Conservation (phyloP, 169 alveolate genomes). For the Cryptosporidium ryanae region DNA sequence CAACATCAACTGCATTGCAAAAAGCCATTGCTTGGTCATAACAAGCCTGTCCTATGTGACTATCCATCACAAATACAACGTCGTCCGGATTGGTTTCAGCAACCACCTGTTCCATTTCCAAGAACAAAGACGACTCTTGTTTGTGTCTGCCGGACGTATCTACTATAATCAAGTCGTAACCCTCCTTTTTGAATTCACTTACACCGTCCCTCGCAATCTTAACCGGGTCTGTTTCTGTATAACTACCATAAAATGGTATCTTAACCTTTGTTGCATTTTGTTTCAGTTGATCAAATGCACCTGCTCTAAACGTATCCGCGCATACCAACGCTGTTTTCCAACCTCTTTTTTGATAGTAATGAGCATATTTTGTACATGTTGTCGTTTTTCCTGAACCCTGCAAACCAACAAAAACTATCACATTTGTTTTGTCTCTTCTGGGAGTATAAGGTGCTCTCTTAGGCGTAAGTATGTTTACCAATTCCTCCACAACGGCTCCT, state of each 20-base stretch:
- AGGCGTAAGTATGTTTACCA: slow-evolving; percentile 93
- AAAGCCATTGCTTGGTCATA: slow-evolving; percentile 99
- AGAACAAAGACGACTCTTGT: slow-evolving; percentile 98
- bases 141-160: slow-evolving; percentile 99
- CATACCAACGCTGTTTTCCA: slow-evolving; percentile 99
- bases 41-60: slow-evolving; percentile 99
- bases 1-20: slow-evolving; percentile 95
- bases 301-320: slow-evolving; percentile 99
- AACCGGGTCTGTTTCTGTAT: slow-evolving; percentile 99
- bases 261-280: slow-evolving; percentile 98
- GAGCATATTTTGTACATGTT: slow-evolving; percentile 98
- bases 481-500: slow-evolving; percentile 92
- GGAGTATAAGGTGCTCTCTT: slow-evolving; percentile 91
- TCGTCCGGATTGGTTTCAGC: slow-evolving; percentile 93
- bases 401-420: slow-evolving; percentile 99
- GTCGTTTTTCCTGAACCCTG: slow-evolving; percentile 99
- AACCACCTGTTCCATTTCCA: slow-evolving; percentile 98
- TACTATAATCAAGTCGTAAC: slow-evolving; percentile 96
- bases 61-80: slow-evolving; percentile 96
- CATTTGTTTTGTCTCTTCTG: slow-evolving; percentile 93
- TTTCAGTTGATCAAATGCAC: slow-evolving; percentile 99
- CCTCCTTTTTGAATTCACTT: slow-evolving; percentile 92
- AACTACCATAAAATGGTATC: slow-evolving; percentile 98
- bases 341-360: slow-evolving; percentile 94
- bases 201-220: slow-evolving; percentile 99